phyloP scores from a whole-genome alignment of 805 yeast species.

The Hanseniaspora clermontiae region DNA sequence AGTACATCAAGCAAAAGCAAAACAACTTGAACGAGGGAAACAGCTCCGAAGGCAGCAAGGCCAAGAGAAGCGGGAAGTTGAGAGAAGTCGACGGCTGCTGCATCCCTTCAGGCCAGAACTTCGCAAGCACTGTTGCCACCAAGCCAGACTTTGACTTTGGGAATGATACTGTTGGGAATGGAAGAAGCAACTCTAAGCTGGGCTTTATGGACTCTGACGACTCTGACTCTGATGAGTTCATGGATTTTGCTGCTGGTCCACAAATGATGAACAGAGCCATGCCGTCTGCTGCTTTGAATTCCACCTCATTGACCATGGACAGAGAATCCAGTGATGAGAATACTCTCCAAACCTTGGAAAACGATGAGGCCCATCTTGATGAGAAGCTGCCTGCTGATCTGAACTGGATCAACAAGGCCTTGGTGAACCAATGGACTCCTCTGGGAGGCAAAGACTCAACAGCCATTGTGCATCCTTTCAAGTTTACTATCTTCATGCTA shows the following conservation, averaged over 20 bases:
- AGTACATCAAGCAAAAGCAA: constrained; percentile 18
- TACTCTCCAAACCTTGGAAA: constrained; percentile 5
- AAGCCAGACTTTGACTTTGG: constrained; percentile 5
- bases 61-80: constrained; percentile 9
- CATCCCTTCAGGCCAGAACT: neutral
- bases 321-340: neutral
- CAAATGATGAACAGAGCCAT: constrained; percentile 11
- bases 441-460: constrained; percentile 79
- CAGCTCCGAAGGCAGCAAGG: neutral
- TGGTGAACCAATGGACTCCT: constrained; percentile 61
- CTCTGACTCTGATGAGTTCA: constrained; percentile 4
- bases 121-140: neutral
- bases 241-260: constrained; percentile 5
- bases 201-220: constrained; percentile 12
- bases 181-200: constrained; percentile 9
- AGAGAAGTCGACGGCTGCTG: constrained; percentile 10
- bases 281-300: neutral
- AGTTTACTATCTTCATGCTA: constrained; percentile 74
- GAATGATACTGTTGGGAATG: neutral
- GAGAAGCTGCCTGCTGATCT: constrained; percentile 45
- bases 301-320: too few relatives aligned
- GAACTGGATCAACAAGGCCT: constrained; percentile 59
- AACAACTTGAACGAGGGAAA: constrained; percentile 16
- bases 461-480: constrained; percentile 93
- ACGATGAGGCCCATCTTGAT: constrained; percentile 8